Conservation (phyloP, 2,329 filamentous ascomycete species). For the Xylariales sp. region DNA sequence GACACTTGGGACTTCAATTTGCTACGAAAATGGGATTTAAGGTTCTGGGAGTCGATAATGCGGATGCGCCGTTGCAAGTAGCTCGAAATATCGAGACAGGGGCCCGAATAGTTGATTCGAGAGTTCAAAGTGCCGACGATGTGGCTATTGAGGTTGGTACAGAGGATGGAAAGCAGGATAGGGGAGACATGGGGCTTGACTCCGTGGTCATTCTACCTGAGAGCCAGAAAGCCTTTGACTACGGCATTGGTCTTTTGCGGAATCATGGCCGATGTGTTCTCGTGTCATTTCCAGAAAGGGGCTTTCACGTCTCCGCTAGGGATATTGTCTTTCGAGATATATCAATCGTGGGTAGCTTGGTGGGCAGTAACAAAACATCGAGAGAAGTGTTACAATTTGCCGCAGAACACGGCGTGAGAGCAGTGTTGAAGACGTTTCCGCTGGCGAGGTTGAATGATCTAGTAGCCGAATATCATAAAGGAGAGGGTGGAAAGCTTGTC, state of each 20-base stretch:
- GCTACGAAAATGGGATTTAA: constrained; percentile 49
- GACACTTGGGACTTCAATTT: constrained; percentile 47
- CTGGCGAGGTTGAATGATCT: constrained; percentile 54
- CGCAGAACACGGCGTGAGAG: constrained; percentile 50
- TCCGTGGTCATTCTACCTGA: constrained; percentile 60
- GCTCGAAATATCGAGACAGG: constrained; percentile 50
- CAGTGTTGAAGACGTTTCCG: constrained; percentile 51
- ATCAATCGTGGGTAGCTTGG: constrained; percentile 54
- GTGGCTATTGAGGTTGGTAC: constrained; percentile 47
- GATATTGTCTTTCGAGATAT: constrained; percentile 60
- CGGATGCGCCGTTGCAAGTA: constrained; percentile 50
- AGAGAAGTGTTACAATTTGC: constrained; percentile 55
- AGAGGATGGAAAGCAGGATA: constrained; percentile 50
- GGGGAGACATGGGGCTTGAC: constrained; percentile 57
- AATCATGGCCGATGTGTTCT: constrained; percentile 59
- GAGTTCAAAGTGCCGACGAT: constrained; percentile 42
- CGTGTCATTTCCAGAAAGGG: constrained; percentile 58
- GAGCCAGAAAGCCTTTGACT: constrained; percentile 60
- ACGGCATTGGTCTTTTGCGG: constrained; percentile 56
- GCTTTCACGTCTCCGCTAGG: constrained; percentile 55
- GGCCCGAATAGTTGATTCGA: constrained; percentile 55
- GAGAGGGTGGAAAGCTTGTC: constrained; percentile 58
- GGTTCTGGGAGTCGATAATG: constrained; percentile 54
- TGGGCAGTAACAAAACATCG: constrained; percentile 55
- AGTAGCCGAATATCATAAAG: constrained; percentile 58